Evolutionary conservation across 352 stramenopile genomes (phyloP).

Genomic region (Pythium oligandrum): DNA sequence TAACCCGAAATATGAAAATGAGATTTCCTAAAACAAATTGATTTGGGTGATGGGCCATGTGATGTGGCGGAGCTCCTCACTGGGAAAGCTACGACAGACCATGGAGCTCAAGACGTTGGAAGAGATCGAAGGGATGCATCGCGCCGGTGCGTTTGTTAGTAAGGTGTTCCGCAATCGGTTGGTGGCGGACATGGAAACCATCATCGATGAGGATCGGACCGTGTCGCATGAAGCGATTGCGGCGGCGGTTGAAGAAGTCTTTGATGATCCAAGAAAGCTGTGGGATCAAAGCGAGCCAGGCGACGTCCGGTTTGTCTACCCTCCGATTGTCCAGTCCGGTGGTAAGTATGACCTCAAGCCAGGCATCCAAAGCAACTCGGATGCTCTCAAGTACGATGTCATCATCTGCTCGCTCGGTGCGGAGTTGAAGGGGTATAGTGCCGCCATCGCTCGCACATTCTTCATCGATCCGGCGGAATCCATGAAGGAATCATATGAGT

Average conservation of each 20-base stretch:
- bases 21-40: too few species aligned
- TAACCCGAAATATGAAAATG: too few species aligned
- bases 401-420: slow-evolving; percentile 97
- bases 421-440: slow-evolving; percentile 95
- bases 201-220: slow-evolving; percentile 96
- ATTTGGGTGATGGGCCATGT: too few species aligned
- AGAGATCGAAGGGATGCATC: slow-evolving; percentile 89
- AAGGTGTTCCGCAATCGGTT: slow-evolving; percentile 99
- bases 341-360: slow-evolving; percentile 96
- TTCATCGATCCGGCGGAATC: slow-evolving; percentile 96
- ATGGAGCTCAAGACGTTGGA: slow-evolving; percentile 80
- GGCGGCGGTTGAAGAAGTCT: slow-evolving; percentile 85
- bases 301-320: slow-evolving; percentile 98
- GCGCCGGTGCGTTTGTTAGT: slow-evolving; percentile 90
- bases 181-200: slow-evolving; percentile 96
- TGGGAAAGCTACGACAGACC: too few species aligned
- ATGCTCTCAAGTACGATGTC: slow-evolving; percentile 94
- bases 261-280: slow-evolving; percentile 90
- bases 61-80: too few species aligned
- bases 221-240: slow-evolving; percentile 96
- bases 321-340: slow-evolving; percentile 97
- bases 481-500: slow-evolving; percentile 94
- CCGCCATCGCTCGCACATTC: slow-evolving; percentile 97
- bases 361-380: slow-evolving; percentile 77
- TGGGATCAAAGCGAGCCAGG: slow-evolving; percentile 95